Base-by-base conservation (phyloP, 352 stramenopile species). In the Phytophthora tubulina region DNA sequence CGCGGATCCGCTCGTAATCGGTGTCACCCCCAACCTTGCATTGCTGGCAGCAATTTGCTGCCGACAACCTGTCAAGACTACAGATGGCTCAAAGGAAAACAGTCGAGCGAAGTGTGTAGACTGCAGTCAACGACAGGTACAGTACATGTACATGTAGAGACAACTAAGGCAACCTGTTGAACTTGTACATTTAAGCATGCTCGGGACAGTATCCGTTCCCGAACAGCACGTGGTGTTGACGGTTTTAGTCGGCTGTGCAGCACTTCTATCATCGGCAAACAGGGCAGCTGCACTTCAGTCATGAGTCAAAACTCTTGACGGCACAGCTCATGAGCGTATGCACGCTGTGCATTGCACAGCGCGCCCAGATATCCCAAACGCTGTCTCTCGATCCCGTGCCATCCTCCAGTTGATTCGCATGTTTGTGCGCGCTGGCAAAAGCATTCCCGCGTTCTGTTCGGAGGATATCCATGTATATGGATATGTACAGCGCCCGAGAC, bases 251-350 rank as follows among this genome's bases (percentile, higher is more conserved):
- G 21, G 38, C 13, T 21, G 15, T 44, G 5, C 39, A 9, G 56
- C 41, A 33, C 46, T 66, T 66, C 46, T 66, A 51, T 58, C 46
- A 58, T 51, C 46, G 15, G 14, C 39, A 61, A 39, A 51, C 21
- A 10, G 38, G 27, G 7, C 42, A 14, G 33, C 5, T 46, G 6
- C 35, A 31, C 36, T 15, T 33, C 21, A 38, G 27, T 9, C 13
- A 14, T 7, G 27, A 27, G 1, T 17, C 21, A 51, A 15, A 46
- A 9, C 35, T 48, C 35, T 33, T 33, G 32, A 45, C 3, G 33
- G 9, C 51, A 59, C n/a, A 45, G n/a, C 30, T 38, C 50, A 30
- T 7, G 7, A 54, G 15, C 3, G 41, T n/a, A 2, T 27, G 41
- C 56, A 27, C 21, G 1, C 21, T 27, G 21, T 27, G 21, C 21